Base-by-base conservation (phyloP, 2,329 filamentous ascomycete species). In the Pseudogymnoascus verrucosus region DNA sequence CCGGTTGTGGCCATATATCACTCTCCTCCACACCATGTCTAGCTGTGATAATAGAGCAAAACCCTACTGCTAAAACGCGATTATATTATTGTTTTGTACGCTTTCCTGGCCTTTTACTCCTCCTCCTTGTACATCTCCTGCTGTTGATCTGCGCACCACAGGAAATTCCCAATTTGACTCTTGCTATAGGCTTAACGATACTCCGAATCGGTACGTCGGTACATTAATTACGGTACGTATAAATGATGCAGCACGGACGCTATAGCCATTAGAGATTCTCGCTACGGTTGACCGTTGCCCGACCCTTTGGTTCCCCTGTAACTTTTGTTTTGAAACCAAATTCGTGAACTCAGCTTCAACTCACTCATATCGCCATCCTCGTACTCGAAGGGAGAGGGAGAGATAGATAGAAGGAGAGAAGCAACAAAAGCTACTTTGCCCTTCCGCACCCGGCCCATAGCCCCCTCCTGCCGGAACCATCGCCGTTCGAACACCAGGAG, bases 291-390 rank as follows among this genome's bases (percentile, higher is more conserved):
- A 57, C 47, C 47, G 47, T 57, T 57, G 47, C 47, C 26, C 26
- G 47, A 57, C 37, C 59, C 59, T 40, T 61, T 61, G 59, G 59
- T 61, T 61, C 59, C 59, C 59, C 59, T 61, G 59, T 61, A 39
- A 61, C 59, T 61, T 61, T 61, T 61, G 59, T 61, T 61, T 61
- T 61, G 59, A 40, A 39, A 61, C 34, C 34, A 61, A 61, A 37
- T 37, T 61, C 59, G 37, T 57, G 47, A 57, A 34, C n/a, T 57
- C 47, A 57, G 47, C 47, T 31, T 34, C 26, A 57, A 31, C 26
- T 34, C n/a, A 19, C 47, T 19, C n/a, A 31, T 16, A 57, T 19
- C 47, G 47, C n/a, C 26, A 34, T 57, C 47, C 47, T 57, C 47
- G 47, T 34, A 57, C 47, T 57, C 47, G 26, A 57, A 57, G 47